Base-by-base conservation (phyloP, 768 basidiomycete species). In the Kwoniella botswanensis region DNA sequence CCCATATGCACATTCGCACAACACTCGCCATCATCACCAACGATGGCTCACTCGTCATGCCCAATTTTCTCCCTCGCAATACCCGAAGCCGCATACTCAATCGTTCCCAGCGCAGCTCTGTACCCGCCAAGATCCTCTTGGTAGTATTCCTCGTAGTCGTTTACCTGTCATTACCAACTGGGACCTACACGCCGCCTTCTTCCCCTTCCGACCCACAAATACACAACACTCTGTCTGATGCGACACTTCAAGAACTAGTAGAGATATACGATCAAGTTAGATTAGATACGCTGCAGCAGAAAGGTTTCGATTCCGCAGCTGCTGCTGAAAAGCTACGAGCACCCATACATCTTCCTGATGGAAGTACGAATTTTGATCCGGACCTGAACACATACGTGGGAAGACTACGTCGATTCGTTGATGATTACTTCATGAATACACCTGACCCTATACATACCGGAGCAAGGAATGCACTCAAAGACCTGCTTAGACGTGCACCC, bases 251-350 rank as follows among this genome's bases (percentile, higher is more conserved):
- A 9, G 66, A 67, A 12, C 50, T 67, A 11, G 57, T 67, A 18
- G 50, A 60, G 15, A 29, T 67, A 7, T 67, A 67, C 52, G 66
- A 61, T 43, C 57, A 67, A 53, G 66, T 42, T 12, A 57, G 58
- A 61, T 9, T 29, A 21, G 57, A 29, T 10, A 18, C 50, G 18
- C 50, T 67, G 5, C n/a, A 61, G 21, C 43, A 50, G n/a, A 59
- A 67, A 21, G n/a, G 35, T 4, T 67, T 60, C 58, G 17, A 67
- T 43, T 21, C 26, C 17, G 24, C 43, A 21, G 66, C 57, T 35
- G 18, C 44, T 17, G 58, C 59, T 29, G 18, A n/a, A 21, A 67
- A 61, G 58, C 58, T 67, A 41, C 41, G 66, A 59, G 57, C 66
- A 11, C 66, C 66, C 9, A n/a, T 18, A 55, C 41, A 7, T 17